Evolutionary conservation across 768 basidiomycete genomes (phyloP), one percentile per base, ranked within the genome.

Genomic region (Hydnum rufescens): DNA sequence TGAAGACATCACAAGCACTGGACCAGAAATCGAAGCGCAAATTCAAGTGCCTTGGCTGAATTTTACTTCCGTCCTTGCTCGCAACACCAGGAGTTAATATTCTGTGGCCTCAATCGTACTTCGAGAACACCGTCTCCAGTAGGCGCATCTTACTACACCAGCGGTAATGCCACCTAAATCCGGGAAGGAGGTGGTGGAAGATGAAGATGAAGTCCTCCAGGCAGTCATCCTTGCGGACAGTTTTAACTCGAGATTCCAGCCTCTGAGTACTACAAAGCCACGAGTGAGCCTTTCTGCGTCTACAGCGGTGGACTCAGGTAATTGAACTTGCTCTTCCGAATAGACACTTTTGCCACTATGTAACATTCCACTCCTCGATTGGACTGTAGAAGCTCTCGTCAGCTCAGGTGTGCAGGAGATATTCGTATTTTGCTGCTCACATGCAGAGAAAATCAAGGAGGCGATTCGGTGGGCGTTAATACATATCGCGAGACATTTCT

Each of bases 341-440:
- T 56, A 92, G 87, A 92, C 87, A 65, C 73, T 97, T 6, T 71
- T 97, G 23, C 95, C 93, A 1, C 75, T 97, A 58, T 90, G 90
- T 67, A 96, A 96, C 65, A 82, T 84, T 0, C 82, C 90, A 3
- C 67, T 99, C 29, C 72, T 99, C 31, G 86, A 88, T 59, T 97
- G 93, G 90, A 96, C 95, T 2, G 80, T 97, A 55, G 95, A 99
- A 63, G 83, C 83, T 63, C 75, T 99, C 32, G 80, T 87, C 28
- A 71, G 95, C n/a, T 87, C 89, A 31, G 89, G 89, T 51, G 89
- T 99, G 32, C 86, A 92, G 63, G 87, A 96, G 66, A 84, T 95
- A 54, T 93, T 95, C 63, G 82, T 99, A 44, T 78, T 97, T 59
- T 92, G 90, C 63, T 77, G 86, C 55, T 92, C 88, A 49, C 85